A percentile compares a stretch with the other conserved stretches of the same genome.
These are phyloP conservation scores for Vickermania ingenoplastis DNA, from an alignment of 208 protist genomes.

Conservation along the genomic window DNA sequence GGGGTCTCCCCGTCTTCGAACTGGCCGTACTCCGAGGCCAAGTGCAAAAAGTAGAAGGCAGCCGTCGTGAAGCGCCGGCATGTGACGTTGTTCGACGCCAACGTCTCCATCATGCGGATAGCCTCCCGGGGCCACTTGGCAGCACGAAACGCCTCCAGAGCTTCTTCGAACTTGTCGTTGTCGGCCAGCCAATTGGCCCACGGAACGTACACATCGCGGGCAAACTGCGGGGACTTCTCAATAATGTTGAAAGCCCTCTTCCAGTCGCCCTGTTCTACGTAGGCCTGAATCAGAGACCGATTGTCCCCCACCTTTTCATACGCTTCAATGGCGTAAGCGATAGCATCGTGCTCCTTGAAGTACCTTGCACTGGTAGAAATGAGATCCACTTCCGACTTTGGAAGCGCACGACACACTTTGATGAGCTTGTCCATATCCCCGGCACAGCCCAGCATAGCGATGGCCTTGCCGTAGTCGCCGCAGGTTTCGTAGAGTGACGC, in stretches of 20 bases:
- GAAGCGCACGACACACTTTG: conserved; percentile 71
- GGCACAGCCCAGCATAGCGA: conserved; percentile 79
- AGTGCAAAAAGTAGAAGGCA: conserved; percentile 87
- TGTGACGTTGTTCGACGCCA: conserved; percentile 89
- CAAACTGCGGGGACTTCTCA: conserved; percentile 67
- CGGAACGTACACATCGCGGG: conserved; percentile 92
- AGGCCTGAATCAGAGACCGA: conserved; percentile 76
- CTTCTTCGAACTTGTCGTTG: conserved; percentile 94
- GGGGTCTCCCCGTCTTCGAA: conserved; percentile 55
- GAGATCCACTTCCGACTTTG: conserved; percentile 75
- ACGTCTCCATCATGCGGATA: conserved; percentile 86
- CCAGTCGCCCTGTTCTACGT: conserved; percentile 89
- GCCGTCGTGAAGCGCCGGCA: conserved; percentile 87
- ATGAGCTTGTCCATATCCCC: conserved; percentile 82
- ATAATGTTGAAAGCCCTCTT: conserved; percentile 82
- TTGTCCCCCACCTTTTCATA: conserved; percentile 87
- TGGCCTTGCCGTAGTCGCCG: conserved; percentile 76
- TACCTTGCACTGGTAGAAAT: conserved; percentile 80
- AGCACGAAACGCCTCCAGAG: conserved; percentile 85
- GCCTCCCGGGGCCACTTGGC: conserved; percentile 88
- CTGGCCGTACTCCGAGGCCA: conserved; percentile 73
- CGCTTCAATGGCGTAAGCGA: conserved; percentile 83
- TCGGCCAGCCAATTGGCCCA: conserved; percentile 95
- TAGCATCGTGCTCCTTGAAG: conserved; percentile 69
- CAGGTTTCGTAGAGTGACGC: conserved; percentile 84